Conservation (phyloP, 2,329 filamentous ascomycete genomes). For the Pseudopithomyces maydicus region DNA sequence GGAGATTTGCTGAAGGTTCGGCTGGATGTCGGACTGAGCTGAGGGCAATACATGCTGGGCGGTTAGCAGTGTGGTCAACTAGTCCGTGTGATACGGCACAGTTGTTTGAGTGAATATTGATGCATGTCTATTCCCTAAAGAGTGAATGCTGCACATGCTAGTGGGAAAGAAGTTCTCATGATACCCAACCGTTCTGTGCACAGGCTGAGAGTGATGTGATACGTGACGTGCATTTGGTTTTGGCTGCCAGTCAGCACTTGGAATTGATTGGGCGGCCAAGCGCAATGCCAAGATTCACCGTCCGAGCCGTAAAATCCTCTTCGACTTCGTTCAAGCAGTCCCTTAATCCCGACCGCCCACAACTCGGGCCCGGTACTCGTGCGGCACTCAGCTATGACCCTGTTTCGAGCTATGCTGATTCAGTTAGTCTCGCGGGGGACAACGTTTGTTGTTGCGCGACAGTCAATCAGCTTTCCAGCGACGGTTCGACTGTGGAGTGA, state of each 20-base stretch:
- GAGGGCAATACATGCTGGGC: not conserved
- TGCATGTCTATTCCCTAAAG: not conserved
- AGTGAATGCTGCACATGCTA: not conserved
- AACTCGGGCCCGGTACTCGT: not conserved
- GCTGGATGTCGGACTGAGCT: conserved; percentile 9
- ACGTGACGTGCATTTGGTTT: not conserved
- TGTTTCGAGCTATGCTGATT: not conserved
- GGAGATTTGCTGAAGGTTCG: conserved; percentile 29
- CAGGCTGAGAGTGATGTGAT: not conserved
- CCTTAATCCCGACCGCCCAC: not conserved
- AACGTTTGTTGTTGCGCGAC: too few relatives aligned
- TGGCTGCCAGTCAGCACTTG: not conserved
- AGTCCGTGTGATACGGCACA: not conserved
- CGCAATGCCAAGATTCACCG: not conserved
- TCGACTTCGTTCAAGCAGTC: not conserved
- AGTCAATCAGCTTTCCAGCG: not conserved
- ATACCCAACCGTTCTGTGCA: not conserved
- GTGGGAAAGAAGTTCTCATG: not conserved
- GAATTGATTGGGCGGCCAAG: not conserved
- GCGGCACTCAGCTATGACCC: not conserved
- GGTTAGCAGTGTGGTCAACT: not conserved
- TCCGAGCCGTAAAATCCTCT: not conserved
- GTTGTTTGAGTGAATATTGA: not conserved
- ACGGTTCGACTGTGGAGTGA: not conserved
- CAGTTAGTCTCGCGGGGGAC: too few relatives aligned